Evolutionary conservation across 2,329 filamentous ascomycete species (phyloP), one percentile per base, ranked within the genome.

Genomic region (Epichloe coenophiala): DNA sequence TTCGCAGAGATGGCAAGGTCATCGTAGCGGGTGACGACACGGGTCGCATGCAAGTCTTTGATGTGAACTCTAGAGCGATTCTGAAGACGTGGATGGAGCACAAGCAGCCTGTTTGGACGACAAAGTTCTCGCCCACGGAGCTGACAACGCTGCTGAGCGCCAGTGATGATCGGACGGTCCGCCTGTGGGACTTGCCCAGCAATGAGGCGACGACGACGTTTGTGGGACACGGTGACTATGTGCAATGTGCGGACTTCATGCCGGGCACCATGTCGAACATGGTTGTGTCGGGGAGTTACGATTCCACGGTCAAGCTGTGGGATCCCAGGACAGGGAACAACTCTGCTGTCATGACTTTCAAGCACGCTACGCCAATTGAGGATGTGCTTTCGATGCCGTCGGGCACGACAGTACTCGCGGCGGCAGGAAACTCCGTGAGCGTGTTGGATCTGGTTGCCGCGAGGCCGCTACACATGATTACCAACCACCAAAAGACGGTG

Each of bases 401-500:
- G 2, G 89, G 88, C 45, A 95, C 90, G 4, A 89, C 87, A 4
- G 73, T 98, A 23, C 76, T 96, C 36, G 89, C 89, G 12, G 81
- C 91, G 2, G 82, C 89, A 17, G 90, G 87, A 52, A 94, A 87
- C 62, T 80, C 86, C 55, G 88, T 98, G 60, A 89, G 86, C 5
- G 88, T 98, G 11, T 76, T 98, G 54, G 93, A 98, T 65, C 78
- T 98, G 43, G 85, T 97, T 15, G 91, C 90, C 47, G 93, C 87
- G 27, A 88, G 88, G 62, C 89, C 91, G 4, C 73, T 95, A 52
- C 84, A 89, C 59, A 74, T 95, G 62, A 83, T 98, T 55, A 84
- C 83, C 59, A 97, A 94, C 65, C 93, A 98, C 68, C 93, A 98
- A 64, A 98, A 97, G 79, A 95, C 93, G 1, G 90, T 98, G 53